These are phyloP conservation scores for Solanum appendiculatum DNA, from an alignment of 257 asterid species.

Conservation along the genomic window DNA sequence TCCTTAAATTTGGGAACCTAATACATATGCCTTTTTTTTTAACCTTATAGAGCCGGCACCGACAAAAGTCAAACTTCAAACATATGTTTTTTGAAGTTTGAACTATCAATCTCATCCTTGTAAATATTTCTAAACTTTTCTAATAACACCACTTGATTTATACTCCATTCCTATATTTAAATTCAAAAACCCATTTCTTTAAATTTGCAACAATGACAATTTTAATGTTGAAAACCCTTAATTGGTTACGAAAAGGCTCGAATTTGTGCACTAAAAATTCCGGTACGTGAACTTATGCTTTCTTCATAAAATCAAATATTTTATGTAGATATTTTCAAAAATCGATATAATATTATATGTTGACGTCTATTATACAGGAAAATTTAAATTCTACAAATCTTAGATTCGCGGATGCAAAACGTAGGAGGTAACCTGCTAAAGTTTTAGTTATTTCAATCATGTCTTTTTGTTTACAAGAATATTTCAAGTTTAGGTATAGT, in stretches of 20 bases:
- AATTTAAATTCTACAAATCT: not conserved
- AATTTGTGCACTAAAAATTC: too few species aligned
- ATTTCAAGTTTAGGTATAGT: not conserved
- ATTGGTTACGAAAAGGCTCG: not conserved
- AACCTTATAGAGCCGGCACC: too few species aligned
- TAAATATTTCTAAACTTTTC: not conserved
- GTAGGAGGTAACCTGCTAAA: too few species aligned
- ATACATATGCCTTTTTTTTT: too few species aligned
- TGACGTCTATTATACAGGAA: not conserved
- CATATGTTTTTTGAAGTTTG: not conserved
- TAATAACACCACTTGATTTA: not conserved
- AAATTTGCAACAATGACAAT: not conserved
- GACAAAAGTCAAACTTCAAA: not conserved
- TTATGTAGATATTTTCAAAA: too few species aligned
- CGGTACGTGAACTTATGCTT: fast-evolving
- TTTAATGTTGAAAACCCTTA: not conserved
- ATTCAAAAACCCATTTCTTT: not conserved
- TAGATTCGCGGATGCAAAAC: too few species aligned
- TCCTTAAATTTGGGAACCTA: too few species aligned
- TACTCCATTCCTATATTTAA: not conserved
- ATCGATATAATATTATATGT: too few species aligned
- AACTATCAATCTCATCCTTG: not conserved
- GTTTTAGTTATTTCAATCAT: too few species aligned
- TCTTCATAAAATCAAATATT: too few species aligned
- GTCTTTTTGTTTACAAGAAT: not conserved